Evolutionary conservation across 352 stramenopile species (phyloP).

Genomic region (Peronosclerospora sorghi): DNA sequence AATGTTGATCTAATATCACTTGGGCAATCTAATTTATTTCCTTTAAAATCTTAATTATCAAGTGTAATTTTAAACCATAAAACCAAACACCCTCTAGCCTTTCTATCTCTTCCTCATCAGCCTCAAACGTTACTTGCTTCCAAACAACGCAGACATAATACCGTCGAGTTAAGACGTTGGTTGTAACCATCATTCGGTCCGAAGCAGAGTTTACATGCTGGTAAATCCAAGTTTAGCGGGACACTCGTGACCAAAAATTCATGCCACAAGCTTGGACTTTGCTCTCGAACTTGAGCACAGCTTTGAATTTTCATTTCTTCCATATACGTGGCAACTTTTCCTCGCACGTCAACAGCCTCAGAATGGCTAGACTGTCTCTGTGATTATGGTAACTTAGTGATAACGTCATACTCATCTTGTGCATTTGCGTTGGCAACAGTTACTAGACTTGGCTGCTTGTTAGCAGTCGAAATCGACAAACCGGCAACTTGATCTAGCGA

Average conservation of each 20-base stretch:
- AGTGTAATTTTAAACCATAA: too few relatives aligned
- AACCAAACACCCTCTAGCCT: too few relatives aligned
- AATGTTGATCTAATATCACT: too few relatives aligned
- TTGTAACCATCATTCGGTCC: slow-evolving; percentile 28
- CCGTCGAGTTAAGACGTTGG: slow-evolving; percentile 40
- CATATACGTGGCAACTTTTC: slow-evolving; percentile 25
- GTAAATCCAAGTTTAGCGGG: slow-evolving; percentile 7
- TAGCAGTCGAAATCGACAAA: not conserved
- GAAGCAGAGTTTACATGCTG: slow-evolving; percentile 29
- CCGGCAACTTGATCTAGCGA: not conserved
- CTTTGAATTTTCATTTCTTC: slow-evolving; percentile 17
- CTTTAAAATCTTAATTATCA: too few relatives aligned
- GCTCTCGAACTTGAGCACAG: slow-evolving; percentile 20
- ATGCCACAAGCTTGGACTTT: slow-evolving; percentile 29
- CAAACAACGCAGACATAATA: slow-evolving; percentile 36
- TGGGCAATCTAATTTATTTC: too few relatives aligned
- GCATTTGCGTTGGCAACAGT: slow-evolving; percentile 4
- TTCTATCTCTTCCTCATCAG: too few relatives aligned
- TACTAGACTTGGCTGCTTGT: not conserved
- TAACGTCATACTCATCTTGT: slow-evolving; percentile 3
- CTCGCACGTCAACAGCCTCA: slow-evolving; percentile 1
- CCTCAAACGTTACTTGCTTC: too few relatives aligned
- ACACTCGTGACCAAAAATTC: slow-evolving; percentile 28
- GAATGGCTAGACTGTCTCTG: slow-evolving; percentile 2
- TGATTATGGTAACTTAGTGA: not conserved